Percentiles rank a stretch among this genome's conserved stretches.
phyloP scores from a whole-genome alignment of 768 basidiomycete genomes.

The Lanmaoa rubissima region DNA sequence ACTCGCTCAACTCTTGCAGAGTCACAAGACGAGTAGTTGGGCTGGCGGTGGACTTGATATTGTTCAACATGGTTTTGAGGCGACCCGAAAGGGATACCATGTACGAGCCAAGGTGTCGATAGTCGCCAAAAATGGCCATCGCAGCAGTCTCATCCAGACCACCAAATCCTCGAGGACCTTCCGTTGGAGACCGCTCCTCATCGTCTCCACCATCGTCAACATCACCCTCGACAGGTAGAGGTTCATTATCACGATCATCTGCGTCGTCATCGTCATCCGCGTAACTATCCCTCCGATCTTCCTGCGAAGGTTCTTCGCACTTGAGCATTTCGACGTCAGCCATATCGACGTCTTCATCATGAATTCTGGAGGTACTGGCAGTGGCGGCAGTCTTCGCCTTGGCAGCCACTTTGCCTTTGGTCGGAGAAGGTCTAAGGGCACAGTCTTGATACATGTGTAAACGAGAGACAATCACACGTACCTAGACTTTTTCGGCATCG shows the following conservation, averaged over 20 bases:
- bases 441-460: slow-evolving; percentile 12
- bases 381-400: slow-evolving; percentile 57
- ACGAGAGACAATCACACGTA: slow-evolving; percentile 26
- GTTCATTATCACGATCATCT: slow-evolving; percentile 50
- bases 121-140: slow-evolving; percentile 83
- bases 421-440: slow-evolving; percentile 42
- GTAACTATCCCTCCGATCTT: slow-evolving; percentile 44
- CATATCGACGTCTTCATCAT: slow-evolving; percentile 79
- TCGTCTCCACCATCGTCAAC: slow-evolving; percentile 44
- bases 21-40: slow-evolving; percentile 85
- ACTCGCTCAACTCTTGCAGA: slow-evolving; percentile 90
- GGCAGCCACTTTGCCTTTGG: slow-evolving; percentile 58
- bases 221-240: slow-evolving; percentile 46
- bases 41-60: slow-evolving; percentile 82
- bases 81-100: slow-evolving; percentile 87
- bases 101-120: slow-evolving; percentile 86
- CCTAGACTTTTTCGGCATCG: slow-evolving; percentile 80
- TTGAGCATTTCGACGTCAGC: slow-evolving; percentile 56
- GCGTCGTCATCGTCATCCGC: slow-evolving; percentile 41
- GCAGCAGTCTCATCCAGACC: slow-evolving; percentile 69
- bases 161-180: slow-evolving; percentile 41
- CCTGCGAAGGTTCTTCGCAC: slow-evolving; percentile 43
- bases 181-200: slow-evolving; percentile 35
- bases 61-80: slow-evolving; percentile 86
- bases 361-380: slow-evolving; percentile 61